Evolutionary conservation across 345 rosid genomes (phyloP).

Genomic region (Dovyalis caffra): DNA sequence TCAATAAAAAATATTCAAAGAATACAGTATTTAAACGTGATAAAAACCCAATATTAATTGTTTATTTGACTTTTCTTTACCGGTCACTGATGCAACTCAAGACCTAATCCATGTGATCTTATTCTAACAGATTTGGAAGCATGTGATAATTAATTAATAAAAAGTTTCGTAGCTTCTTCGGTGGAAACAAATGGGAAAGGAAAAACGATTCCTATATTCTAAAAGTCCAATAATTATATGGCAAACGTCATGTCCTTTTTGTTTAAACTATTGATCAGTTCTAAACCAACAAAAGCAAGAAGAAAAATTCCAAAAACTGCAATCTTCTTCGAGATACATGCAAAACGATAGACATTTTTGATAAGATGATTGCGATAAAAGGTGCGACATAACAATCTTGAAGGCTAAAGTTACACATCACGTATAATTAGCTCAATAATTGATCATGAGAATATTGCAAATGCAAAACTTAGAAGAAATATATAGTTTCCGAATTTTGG

Average conservation of each 20-base stretch:
- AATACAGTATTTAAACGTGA: no score
- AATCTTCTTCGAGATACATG: neutral
- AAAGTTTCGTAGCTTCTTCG: no score
- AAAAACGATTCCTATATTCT: neutral
- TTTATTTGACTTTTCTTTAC: no score
- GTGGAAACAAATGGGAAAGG: neutral
- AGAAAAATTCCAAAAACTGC: neutral
- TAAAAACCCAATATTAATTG: no score
- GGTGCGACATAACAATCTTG: neutral
- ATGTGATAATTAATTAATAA: no score
- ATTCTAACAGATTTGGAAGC: neutral
- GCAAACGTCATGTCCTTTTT: neutral
- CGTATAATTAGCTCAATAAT: neutral
- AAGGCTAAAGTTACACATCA: no score
- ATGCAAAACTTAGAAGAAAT: neutral
- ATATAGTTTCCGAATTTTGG: neutral
- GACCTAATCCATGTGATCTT: neutral
- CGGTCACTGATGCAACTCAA: no score
- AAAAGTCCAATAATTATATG: no score
- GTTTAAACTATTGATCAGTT: neutral
- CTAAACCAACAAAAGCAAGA: neutral
- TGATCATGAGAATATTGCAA: neutral
- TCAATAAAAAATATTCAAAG: no score
- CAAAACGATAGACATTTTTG: neutral
- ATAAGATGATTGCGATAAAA: neutral